Percentiles rank a stretch among this genome's conserved stretches.
Conservation (phyloP, 371 early-diverging fungal species). For the Circinella minor region DNA sequence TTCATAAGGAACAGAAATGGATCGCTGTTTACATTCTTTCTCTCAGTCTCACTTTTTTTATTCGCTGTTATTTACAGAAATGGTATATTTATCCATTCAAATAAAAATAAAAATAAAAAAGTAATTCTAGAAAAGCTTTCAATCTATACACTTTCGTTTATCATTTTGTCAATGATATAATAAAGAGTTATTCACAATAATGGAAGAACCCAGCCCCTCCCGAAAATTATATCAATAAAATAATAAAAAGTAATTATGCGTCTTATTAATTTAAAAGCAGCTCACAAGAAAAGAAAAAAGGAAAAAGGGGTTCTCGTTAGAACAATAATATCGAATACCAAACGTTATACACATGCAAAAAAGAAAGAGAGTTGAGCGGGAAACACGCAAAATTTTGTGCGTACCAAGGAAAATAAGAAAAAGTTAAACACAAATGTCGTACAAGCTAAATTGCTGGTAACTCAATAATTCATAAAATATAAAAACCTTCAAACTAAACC, state of each 20-base stretch:
- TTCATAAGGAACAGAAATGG: too few relatives aligned
- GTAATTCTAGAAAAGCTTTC: background rate
- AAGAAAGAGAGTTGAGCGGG: background rate
- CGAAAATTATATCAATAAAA: too few relatives aligned
- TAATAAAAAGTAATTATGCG: background rate
- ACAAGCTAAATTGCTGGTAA: conserved; percentile 20
- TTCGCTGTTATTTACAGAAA: conserved; percentile 1
- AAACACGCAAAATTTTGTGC: background rate
- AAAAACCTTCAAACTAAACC: conserved; percentile 2
- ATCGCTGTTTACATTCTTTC: background rate
- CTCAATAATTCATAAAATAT: background rate
- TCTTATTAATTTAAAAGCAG: conserved; percentile 1
- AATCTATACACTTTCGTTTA: too few relatives aligned
- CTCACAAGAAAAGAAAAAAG: background rate
- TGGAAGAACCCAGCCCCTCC: too few relatives aligned
- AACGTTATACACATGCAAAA: background rate
- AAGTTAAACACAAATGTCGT: conserved; percentile 14
- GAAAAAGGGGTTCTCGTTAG: background rate
- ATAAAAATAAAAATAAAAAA: too few relatives aligned
- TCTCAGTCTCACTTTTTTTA: too few relatives aligned
- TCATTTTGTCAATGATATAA: too few relatives aligned
- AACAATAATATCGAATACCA: too few relatives aligned
- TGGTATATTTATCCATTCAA: background rate
- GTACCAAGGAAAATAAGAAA: conserved; percentile 7
- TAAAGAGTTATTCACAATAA: too few relatives aligned